Evolutionary conservation across 2,329 filamentous ascomycete genomes (phyloP).

Genomic region (Diaporthe velutina): DNA sequence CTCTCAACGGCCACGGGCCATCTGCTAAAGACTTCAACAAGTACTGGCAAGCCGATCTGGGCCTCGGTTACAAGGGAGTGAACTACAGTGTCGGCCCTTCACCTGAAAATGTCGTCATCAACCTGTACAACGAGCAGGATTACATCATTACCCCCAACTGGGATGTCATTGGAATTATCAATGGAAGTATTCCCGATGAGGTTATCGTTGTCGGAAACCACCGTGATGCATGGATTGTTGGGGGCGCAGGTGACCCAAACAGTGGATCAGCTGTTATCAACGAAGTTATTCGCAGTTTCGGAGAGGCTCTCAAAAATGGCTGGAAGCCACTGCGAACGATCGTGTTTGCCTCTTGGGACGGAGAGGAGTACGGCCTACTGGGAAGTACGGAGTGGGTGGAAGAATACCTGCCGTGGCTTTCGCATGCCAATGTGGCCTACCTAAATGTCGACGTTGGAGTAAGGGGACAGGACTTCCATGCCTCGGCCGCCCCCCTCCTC

Average conservation of each 20-base stretch:
- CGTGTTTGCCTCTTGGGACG: constrained; percentile 80
- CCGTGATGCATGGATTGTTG: constrained; percentile 89
- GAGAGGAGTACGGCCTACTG: constrained; percentile 83
- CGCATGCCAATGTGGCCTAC: constrained; percentile 78
- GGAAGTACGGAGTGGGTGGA: constrained; percentile 91
- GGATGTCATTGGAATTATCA: constrained; percentile 85
- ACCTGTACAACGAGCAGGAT: constrained; percentile 76
- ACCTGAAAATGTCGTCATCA: constrained; percentile 70
- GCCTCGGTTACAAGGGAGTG: constrained; percentile 58
- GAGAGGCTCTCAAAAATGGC: constrained; percentile 73
- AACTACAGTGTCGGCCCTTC: constrained; percentile 59
- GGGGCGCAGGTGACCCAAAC: constrained; percentile 87
- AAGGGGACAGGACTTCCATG: constrained; percentile 66
- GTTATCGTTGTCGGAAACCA: constrained; percentile 75
- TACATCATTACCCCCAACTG: constrained; percentile 79
- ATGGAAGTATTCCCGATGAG: constrained; percentile 72
- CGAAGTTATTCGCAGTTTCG: constrained; percentile 82
- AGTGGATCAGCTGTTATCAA: constrained; percentile 84
- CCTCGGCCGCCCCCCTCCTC: constrained; percentile 72
- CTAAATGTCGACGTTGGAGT: constrained; percentile 79
- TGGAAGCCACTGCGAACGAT: constrained; percentile 64
- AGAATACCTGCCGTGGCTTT: constrained; percentile 83
- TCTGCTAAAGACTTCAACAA: constrained; percentile 75
- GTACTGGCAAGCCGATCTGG: constrained; percentile 68
- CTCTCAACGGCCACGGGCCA: constrained; percentile 81